A percentile compares a stretch with the other conserved stretches of the same genome.
phyloP scores from a whole-genome alignment of 192 early-diverging fungal species.

The Allomyces javanicus region DNA sequence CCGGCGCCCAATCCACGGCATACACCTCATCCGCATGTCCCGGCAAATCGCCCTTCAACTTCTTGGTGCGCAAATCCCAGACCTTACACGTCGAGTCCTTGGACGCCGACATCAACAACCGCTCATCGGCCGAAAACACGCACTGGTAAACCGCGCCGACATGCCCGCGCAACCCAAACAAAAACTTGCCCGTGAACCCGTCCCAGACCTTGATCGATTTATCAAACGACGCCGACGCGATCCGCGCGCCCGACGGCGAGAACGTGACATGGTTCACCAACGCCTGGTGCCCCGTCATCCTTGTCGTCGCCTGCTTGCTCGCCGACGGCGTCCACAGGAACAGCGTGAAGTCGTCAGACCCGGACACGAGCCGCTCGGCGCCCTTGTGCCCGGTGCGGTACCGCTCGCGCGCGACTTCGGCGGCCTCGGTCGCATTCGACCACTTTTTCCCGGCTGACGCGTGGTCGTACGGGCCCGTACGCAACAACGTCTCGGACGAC shows the following conservation, averaged over 20 bases:
- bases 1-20: conserved; percentile 86
- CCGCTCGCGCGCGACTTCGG: conserved; percentile 37
- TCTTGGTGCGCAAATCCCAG: conserved; percentile 78
- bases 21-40: conserved; percentile 94
- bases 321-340: conserved; percentile 77
- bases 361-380: conserved; percentile 68
- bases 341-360: conserved; percentile 95
- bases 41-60: conserved; percentile 82
- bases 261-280: conserved; percentile 85
- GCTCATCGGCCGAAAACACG: conserved; percentile 80
- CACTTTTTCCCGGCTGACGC: conserved; percentile 12
- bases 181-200: conserved; percentile 66
- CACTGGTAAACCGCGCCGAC: conserved; percentile 94
- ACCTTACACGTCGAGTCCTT: conserved; percentile 85
- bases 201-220: conserved; percentile 98
- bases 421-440: conserved; percentile 13
- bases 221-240: conserved; percentile 90
- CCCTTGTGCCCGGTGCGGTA: conserved; percentile 49
- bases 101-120: conserved; percentile 73
- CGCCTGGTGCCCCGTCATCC: conserved; percentile 83
- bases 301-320: conserved; percentile 58
- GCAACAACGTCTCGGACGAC: conserved; percentile 71
- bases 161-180: conserved; percentile 81
- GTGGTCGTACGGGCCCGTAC: conserved; percentile 82
- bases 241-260: conserved; percentile 68